phyloP scores from a whole-genome alignment of 768 basidiomycete species.

The Lentinula raphanica region DNA sequence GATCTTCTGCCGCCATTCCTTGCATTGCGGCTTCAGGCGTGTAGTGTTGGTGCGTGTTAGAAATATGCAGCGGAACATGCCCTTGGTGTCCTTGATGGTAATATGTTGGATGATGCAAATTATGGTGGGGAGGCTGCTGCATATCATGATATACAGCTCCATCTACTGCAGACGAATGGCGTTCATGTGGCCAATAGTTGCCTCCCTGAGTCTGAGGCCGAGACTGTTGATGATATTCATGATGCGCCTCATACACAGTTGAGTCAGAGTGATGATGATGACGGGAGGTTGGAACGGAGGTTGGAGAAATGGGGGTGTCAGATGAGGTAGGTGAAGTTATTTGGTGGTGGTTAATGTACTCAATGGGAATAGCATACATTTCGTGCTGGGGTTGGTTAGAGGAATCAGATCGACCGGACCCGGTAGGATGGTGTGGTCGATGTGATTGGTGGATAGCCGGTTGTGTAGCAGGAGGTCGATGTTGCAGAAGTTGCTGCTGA shows the following conservation, averaged over 20 bases:
- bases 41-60: conserved; percentile 32
- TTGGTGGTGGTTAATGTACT: conserved; percentile 17
- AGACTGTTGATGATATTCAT: not conserved
- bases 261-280: conserved; percentile 3
- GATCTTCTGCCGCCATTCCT: conserved; percentile 49
- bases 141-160: not conserved
- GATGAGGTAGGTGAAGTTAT: conserved; percentile 4
- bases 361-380: conserved; percentile 24
- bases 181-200: not conserved
- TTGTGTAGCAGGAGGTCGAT: not conserved
- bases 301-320: conserved; percentile 8
- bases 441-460: conserved; percentile 2
- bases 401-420: conserved; percentile 11
- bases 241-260: conserved; percentile 6
- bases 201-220: not conserved
- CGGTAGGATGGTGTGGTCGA: conserved; percentile 9
- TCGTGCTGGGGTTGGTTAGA: conserved; percentile 23
- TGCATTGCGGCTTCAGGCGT: conserved; percentile 40
- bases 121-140: not conserved
- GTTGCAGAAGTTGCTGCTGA: conserved; percentile 5
- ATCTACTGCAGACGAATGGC: not conserved
- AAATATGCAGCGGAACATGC: conserved; percentile 9
- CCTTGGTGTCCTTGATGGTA: not conserved
- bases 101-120: not conserved
- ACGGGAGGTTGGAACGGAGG: conserved; percentile 7